Evolutionary conservation across 495 filamentous ascomycete species (phyloP), one percentile per base, ranked within the genome.

Genomic region (Hypomontagnella monticulosa): DNA sequence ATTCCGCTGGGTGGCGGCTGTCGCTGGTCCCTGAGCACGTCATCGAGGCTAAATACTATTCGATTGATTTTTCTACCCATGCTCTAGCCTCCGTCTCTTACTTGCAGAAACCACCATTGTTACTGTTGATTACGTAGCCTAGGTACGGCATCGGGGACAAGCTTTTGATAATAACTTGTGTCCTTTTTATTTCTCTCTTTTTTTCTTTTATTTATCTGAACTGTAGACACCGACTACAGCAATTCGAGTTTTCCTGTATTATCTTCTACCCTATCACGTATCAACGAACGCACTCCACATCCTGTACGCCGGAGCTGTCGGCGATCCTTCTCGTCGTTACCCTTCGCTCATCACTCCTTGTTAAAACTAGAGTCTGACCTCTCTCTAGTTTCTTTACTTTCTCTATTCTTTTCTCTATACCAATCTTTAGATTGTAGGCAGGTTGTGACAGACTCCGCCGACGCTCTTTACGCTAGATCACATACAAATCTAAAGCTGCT

Each of bases 41-140:
- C 75, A 80, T 80, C 73, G 55, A 73, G 74, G 77, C 78, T 80
- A 80, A 71, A 69, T 62, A 10, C 49, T 54, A 61, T 62, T 65
- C 57, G 50, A 55, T 43, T 60, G 12, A 20, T 3, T 46, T 47
- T 61, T 56, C 38, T 34, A 57, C 44, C 57, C 46, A 53, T 43
- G 51, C 43, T 50, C 56, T 66, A 66, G 55, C 41, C 18, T 57
- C 51, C 36, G 18, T 61, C 49, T 32, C 30, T 37, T 61, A 40
- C 40, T 9, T 50, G 19, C 34, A 30, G 30, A 54, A 27, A 54
- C 37, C 10, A 37, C 37, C 8, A 59, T 19, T 43, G 19, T 15
- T 52, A 16, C 20, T 57, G 27, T 46, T 4, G 48, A 58, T 63
- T 67, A 67, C 58, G 58, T 63, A 67, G 51, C 38, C 4, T 50